Evolutionary conservation across 495 filamentous ascomycete genomes (phyloP).

Genomic region (Penicillium coffeae): DNA sequence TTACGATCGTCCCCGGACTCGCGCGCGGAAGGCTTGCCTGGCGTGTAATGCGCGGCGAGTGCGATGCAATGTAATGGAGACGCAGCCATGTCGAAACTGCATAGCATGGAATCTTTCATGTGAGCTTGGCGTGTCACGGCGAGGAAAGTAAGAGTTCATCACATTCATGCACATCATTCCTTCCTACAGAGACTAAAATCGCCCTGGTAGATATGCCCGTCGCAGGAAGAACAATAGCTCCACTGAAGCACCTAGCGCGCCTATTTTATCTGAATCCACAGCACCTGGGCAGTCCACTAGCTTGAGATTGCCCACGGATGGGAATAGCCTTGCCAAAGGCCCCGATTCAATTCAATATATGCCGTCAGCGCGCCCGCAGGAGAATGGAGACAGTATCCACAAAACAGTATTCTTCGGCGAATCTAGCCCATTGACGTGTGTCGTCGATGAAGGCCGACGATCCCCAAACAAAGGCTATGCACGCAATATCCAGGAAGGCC

Average conservation of each 20-base stretch:
- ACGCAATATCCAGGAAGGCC: conserved; percentile 20
- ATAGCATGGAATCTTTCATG: conserved; percentile 33
- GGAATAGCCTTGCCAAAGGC: too few species aligned
- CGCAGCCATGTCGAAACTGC: conserved; percentile 44
- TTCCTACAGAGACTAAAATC: too few species aligned
- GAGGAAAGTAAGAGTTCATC: conserved; percentile 36
- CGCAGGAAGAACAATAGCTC: conserved; percentile 19
- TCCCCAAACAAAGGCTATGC: conserved; percentile 28
- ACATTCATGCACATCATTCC: background rate
- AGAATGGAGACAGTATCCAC: conserved; percentile 14
- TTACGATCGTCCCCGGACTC: conserved; percentile 19
- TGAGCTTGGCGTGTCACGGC: conserved; percentile 40
- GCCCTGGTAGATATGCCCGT: conserved; percentile 29
- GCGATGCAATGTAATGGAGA: conserved; percentile 44
- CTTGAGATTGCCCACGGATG: too few species aligned
- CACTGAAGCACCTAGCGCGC: background rate
- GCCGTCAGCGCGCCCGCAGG: conserved; percentile 6
- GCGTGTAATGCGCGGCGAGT: conserved; percentile 45
- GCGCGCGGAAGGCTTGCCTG: conserved; percentile 44
- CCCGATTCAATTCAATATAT: conserved; percentile 4
- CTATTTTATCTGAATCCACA: too few species aligned
- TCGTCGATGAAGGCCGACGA: conserved; percentile 34
- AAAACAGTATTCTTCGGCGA: conserved; percentile 41
- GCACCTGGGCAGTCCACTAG: too few species aligned
- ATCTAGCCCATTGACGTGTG: conserved; percentile 39